Percentiles rank a stretch among this genome's conserved stretches.
Evolutionary conservation across 257 asterid genomes (phyloP).

Genomic region (Echites panduratus): DNA sequence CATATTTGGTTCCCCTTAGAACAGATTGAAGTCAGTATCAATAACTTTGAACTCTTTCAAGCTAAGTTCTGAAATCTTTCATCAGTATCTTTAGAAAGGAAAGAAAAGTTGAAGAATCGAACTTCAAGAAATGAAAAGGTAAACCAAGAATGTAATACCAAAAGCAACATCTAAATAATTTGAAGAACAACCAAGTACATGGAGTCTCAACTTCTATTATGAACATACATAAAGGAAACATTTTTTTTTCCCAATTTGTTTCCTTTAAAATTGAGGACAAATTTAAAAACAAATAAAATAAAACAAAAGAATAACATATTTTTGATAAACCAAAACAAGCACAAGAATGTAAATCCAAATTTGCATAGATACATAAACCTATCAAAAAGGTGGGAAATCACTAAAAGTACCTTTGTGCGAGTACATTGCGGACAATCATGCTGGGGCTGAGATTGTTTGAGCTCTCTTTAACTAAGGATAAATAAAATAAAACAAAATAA

Average conservation of each 20-base stretch:
- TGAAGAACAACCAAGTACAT: background rate
- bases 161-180: too few relatives aligned
- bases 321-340: background rate
- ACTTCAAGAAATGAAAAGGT: too few relatives aligned
- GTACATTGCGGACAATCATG: slow-evolving; percentile 51
- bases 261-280: background rate
- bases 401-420: slow-evolving; percentile 36
- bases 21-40: background rate
- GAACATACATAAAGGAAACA: background rate
- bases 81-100: background rate
- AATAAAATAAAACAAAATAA: background rate
- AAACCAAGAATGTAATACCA: too few relatives aligned
- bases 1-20: background rate
- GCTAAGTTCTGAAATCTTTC: background rate
- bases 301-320: background rate
- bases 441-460: slow-evolving; percentile 22
- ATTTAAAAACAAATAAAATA: background rate
- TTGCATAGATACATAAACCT: background rate
- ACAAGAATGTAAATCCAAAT: background rate
- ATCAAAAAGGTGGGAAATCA: slow-evolving; percentile 5
- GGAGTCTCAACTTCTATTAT: background rate
- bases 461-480: slow-evolving; percentile 39
- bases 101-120: background rate
- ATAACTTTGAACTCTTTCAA: background rate
- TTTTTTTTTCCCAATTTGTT: background rate